Evolutionary conservation across 2,329 filamentous ascomycete genomes (phyloP).

Genomic region (Bimuria novae-zelandiae): DNA sequence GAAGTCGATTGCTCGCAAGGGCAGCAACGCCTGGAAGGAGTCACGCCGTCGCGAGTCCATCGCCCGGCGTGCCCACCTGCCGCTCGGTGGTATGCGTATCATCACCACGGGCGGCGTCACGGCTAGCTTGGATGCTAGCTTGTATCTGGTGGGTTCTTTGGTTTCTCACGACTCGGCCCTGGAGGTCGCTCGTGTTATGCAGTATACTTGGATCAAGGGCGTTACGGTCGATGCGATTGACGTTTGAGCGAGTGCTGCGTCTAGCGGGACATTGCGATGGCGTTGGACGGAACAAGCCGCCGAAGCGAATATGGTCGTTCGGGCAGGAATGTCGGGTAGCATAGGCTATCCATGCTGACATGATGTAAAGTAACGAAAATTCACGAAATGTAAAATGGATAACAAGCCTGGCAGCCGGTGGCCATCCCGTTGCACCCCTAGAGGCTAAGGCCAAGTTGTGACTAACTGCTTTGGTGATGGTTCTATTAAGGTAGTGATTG

Average conservation of each 20-base stretch:
- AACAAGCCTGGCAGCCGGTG: background rate
- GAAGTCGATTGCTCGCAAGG: slow-evolving; percentile 66
- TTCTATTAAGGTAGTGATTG: too few species aligned
- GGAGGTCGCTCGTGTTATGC: slow-evolving; percentile 74
- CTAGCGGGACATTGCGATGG: slow-evolving; percentile 28
- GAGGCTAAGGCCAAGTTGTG: too few species aligned
- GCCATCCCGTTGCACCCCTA: too few species aligned
- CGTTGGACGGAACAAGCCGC: slow-evolving; percentile 21
- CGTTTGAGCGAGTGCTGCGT: slow-evolving; percentile 59
- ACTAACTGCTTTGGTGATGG: too few species aligned
- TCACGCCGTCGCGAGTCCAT: slow-evolving; percentile 81
- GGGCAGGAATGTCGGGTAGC: slow-evolving; percentile 26
- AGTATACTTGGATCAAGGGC: slow-evolving; percentile 86
- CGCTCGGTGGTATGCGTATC: slow-evolving; percentile 70
- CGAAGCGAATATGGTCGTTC: slow-evolving; percentile 1
- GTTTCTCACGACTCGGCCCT: slow-evolving; percentile 76
- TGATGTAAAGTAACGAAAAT: slow-evolving; percentile 33
- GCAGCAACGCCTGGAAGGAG: slow-evolving; percentile 79
- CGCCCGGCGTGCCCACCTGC: slow-evolving; percentile 75
- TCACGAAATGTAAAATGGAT: slow-evolving; percentile 18
- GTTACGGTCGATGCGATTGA: slow-evolving; percentile 83
- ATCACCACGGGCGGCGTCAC: slow-evolving; percentile 80
- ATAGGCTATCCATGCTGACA: slow-evolving; percentile 34
- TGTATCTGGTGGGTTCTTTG: slow-evolving; percentile 84
- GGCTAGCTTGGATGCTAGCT: slow-evolving; percentile 78